Evolutionary conservation across 2,329 filamentous ascomycete species (phyloP).

Genomic region (Arthrinium phaeospermum): DNA sequence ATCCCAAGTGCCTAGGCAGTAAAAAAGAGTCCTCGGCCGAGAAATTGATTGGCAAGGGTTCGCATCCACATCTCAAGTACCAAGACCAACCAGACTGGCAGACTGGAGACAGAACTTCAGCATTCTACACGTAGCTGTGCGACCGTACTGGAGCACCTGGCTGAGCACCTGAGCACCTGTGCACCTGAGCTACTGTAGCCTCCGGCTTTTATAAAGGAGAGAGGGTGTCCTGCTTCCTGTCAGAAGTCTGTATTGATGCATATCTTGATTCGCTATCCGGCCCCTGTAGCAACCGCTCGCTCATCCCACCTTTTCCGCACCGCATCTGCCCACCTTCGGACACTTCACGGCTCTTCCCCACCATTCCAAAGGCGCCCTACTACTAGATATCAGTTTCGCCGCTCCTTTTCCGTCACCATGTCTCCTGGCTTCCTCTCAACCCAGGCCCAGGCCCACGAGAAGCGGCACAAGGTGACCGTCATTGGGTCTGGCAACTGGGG

Average conservation of each 20-base stretch:
- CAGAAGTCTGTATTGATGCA: constrained; percentile 10
- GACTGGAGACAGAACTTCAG: constrained; percentile 8
- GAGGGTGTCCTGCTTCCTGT: not conserved
- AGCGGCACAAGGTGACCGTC: constrained; percentile 91
- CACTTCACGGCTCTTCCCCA: constrained; percentile 14
- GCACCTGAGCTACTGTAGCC: not conserved
- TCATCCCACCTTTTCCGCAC: constrained; percentile 11
- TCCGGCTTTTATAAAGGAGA: constrained; percentile 1
- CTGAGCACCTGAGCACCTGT: not conserved
- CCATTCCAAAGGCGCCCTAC: not conserved
- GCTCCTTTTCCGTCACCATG: constrained; percentile 33
- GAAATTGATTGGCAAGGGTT: constrained; percentile 2
- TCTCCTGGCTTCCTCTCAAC: constrained; percentile 46
- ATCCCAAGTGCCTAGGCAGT: constrained; percentile 2
- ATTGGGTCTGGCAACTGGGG: constrained; percentile 99
- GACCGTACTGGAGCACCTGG: constrained; percentile 1
- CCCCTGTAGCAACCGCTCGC: not conserved
- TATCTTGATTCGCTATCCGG: constrained; percentile 14
- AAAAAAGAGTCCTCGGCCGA: not conserved
- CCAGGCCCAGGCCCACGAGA: constrained; percentile 47
- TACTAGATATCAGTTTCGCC: not conserved
- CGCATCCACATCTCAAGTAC: constrained; percentile 6
- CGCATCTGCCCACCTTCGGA: constrained; percentile 13
- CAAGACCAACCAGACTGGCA: not conserved
- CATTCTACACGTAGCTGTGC: constrained; percentile 7